Percentiles rank a stretch among this genome's conserved stretches.
Conservation (phyloP, 495 filamentous ascomycete species). For the Penicillium silybi region DNA sequence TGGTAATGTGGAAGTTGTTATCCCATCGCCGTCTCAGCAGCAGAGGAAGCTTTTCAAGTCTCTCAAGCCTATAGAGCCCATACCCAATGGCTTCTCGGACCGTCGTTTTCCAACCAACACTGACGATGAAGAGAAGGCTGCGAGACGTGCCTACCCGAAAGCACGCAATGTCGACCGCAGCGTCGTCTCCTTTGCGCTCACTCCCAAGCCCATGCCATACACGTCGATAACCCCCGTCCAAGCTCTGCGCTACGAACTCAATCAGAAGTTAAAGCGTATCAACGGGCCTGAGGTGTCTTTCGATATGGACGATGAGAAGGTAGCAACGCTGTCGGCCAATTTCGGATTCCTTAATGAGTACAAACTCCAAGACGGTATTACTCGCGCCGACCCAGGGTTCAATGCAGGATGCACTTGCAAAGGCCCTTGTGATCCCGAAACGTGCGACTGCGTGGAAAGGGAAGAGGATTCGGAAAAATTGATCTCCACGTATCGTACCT, state of each 20-base stretch:
- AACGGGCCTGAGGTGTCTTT: slow-evolving; percentile 27
- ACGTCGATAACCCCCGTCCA: background rate
- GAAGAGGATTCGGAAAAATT: slow-evolving; percentile 33
- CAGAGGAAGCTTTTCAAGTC: slow-evolving; percentile 1
- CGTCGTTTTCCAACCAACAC: slow-evolving; percentile 23
- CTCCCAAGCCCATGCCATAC: background rate
- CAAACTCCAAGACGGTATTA: slow-evolving; percentile 33
- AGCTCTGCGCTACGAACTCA: slow-evolving; percentile 12
- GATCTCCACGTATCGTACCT: slow-evolving; percentile 35
- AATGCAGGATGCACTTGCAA: slow-evolving; percentile 40
- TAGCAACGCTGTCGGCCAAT: slow-evolving; percentile 25
- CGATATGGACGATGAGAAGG: slow-evolving; percentile 15
- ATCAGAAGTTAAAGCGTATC: slow-evolving; percentile 25
- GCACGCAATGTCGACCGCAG: slow-evolving; percentile 3
- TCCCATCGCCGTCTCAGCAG: slow-evolving; percentile 2
- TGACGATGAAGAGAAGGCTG: slow-evolving; percentile 15
- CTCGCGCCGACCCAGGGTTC: slow-evolving; percentile 26
- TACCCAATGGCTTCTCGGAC: slow-evolving; percentile 17
- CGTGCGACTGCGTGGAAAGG: slow-evolving; percentile 36
- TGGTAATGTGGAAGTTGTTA: slow-evolving; percentile 3
- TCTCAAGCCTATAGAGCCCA: background rate
- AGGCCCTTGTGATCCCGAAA: slow-evolving; percentile 25
- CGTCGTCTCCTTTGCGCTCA: background rate
- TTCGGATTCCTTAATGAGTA: slow-evolving; percentile 46
- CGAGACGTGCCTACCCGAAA: slow-evolving; percentile 21